Evolutionary conservation across 2,329 filamentous ascomycete species (phyloP), one percentile per base, ranked within the genome.

Genomic region (Tolypocladium ophioglossoides): DNA sequence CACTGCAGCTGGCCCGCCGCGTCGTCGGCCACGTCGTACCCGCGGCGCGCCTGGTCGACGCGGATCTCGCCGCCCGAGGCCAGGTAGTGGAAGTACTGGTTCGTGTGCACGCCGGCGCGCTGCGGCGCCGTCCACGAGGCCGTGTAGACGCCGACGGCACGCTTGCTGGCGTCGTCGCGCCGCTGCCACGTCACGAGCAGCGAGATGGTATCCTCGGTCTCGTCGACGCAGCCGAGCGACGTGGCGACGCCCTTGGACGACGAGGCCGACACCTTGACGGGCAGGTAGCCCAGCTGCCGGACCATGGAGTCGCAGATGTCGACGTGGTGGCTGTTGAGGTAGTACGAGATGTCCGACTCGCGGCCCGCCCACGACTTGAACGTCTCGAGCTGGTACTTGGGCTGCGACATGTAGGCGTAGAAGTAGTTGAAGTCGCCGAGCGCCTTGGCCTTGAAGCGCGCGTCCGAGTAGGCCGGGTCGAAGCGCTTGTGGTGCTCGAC

Each of bases 361-460:
- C 86, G 84, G 59, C 91, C 91, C 0, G 91, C 91, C 91, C 91
- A 96, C 3, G 90, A 87, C 72, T 90, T 91, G 83, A 96, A 96
- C 0, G 91, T 96, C 77, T 95, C 88, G 50, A 96, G 81, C 74
- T 95, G 91, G 51, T 80, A 89, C 74, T 95, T 95, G 57, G 86
- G 88, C 77, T 96, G 91, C 51, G 85, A 89, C 91, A 96, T 95
- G 80, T 96, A 96, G 63, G 83, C 87, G 79, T 96, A 96, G 70
- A 95, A 96, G 78, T 96, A 96, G 78, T 95, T 96, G 83, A 96
- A 96, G 73, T 96, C 90, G 59, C 91, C 91, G 9, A 96, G 77
- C 52, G 78, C 83, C 66, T 82, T 74, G 16, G 89, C 89, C 62
- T 86, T 84, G 73, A 85, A 85, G 51, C 85, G 82, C 16, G 92